Conservation (phyloP, 805 yeast species). For the Wickerhamiella shivajii region DNA sequence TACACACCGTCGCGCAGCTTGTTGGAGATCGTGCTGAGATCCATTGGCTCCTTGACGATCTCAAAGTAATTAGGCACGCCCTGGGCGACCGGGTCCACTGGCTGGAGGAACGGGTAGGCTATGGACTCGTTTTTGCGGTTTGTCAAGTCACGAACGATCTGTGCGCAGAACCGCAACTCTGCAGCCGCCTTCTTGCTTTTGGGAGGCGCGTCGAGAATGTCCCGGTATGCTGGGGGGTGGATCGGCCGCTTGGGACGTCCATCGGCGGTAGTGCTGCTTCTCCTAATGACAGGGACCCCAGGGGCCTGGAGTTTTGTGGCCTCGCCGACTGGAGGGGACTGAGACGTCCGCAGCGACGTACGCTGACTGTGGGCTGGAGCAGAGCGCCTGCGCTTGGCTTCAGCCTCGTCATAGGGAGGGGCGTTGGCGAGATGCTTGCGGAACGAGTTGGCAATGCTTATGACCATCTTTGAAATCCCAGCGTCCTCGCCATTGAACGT, state of each 20-base stretch:
- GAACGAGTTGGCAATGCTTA: slow-evolving; percentile 78
- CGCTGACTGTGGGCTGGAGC: slow-evolving; percentile 6
- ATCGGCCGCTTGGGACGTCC: slow-evolving; percentile 92
- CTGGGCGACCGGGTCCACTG: slow-evolving; percentile 90
- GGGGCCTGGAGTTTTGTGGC: slow-evolving; percentile 8
- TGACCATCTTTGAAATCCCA: slow-evolving; percentile 80
- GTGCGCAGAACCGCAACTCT: slow-evolving; percentile 75
- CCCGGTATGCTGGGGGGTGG: slow-evolving; percentile 92
- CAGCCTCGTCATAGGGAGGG: slow-evolving; percentile 44
- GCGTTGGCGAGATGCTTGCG: slow-evolving; percentile 84
- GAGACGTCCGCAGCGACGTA: not conserved
- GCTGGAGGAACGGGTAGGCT: slow-evolving; percentile 80
- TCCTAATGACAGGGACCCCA: slow-evolving; percentile 51
- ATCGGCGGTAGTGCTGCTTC: slow-evolving; percentile 49
- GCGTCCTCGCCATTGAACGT: slow-evolving; percentile 76
- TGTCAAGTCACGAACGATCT: slow-evolving; percentile 63
- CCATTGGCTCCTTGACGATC: slow-evolving; percentile 87
- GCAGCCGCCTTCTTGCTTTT: slow-evolving; percentile 73
- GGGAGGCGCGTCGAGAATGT: slow-evolving; percentile 69
- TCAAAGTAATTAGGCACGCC: slow-evolving; percentile 85
- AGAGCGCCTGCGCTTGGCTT: slow-evolving; percentile 10
- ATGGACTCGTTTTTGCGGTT: slow-evolving; percentile 73
- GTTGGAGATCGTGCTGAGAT: slow-evolving; percentile 66
- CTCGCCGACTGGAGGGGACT: slow-evolving; percentile 6
- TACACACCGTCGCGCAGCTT: slow-evolving; percentile 78